Evolutionary conservation across 2,329 filamentous ascomycete genomes (phyloP).

Genomic region (Teratosphaeria nubilosa): DNA sequence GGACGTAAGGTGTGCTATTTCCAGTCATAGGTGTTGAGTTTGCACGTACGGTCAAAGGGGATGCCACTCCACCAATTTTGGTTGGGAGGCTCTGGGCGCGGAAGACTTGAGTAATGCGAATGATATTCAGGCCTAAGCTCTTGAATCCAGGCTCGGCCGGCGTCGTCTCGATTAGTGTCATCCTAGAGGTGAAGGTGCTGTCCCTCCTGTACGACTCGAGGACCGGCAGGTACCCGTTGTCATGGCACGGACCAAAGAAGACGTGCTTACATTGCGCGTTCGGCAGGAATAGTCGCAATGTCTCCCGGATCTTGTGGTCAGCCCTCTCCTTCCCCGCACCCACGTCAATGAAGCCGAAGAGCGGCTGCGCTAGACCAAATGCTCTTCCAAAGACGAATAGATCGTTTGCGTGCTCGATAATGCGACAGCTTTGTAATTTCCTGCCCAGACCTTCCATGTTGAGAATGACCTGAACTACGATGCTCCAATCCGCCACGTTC

Average conservation of each 20-base stretch:
- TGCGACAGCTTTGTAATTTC: conserved; percentile 32
- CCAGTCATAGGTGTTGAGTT: neutral
- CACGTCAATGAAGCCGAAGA: conserved; percentile 40
- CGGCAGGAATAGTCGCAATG: conserved; percentile 35
- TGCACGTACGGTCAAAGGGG: neutral
- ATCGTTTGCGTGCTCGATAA: conserved; percentile 31
- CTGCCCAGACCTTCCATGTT: conserved; percentile 37
- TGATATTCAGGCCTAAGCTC: conserved; percentile 30
- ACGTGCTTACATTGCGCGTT: conserved; percentile 39
- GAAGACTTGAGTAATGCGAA: conserved; percentile 34
- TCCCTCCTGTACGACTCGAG: conserved; percentile 38
- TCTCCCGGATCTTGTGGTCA: conserved; percentile 38
- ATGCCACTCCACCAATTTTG: conserved; percentile 1
- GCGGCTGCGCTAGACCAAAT: conserved; percentile 35
- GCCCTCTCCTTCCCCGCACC: conserved; percentile 35
- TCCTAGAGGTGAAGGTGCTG: conserved; percentile 24
- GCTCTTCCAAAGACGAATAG: conserved; percentile 33
- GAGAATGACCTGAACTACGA: conserved; percentile 38
- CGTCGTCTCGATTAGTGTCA: conserved; percentile 37
- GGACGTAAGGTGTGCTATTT: conserved; percentile 1
- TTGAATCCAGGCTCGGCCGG: conserved; percentile 32
- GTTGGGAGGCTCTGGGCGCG: conserved; percentile 31
- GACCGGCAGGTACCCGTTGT: conserved; percentile 36
- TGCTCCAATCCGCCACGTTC: conserved; percentile 31
- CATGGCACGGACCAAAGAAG: conserved; percentile 39